Conservation (phyloP, 1,284 basidiomycete species). For the Mixia osmundae region DNA sequence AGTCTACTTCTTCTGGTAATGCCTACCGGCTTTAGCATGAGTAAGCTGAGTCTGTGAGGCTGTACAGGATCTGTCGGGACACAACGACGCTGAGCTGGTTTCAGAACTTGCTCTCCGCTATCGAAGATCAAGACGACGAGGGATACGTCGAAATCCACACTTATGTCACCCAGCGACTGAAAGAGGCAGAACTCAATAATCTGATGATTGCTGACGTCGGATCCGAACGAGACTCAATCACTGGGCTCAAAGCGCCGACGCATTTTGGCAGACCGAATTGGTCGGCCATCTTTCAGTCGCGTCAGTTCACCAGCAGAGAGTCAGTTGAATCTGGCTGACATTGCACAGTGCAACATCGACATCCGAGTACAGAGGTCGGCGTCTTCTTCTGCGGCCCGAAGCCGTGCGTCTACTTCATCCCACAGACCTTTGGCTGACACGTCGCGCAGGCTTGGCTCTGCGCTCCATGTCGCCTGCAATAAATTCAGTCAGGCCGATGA, state of each 20-base stretch:
- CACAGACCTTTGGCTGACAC: constrained; percentile 22
- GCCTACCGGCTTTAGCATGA: no score
- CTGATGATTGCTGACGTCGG: constrained; percentile 42
- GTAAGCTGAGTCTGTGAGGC: no score
- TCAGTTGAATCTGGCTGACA: no score
- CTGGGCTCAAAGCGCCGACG: constrained; percentile 59
- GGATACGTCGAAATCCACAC: constrained; percentile 2
- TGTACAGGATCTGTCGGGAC: constrained; percentile 19
- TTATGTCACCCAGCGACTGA: constrained; percentile 50
- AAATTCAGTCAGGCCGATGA: constrained; percentile 50
- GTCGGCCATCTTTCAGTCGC: constrained; percentile 55
- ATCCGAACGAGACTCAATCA: constrained; percentile 65
- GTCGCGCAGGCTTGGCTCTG: constrained; percentile 17
- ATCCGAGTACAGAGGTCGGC: constrained; percentile 60
- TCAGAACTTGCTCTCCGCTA: constrained; percentile 68
- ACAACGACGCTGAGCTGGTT: constrained; percentile 53
- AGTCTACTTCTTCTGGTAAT: constrained; percentile 23
- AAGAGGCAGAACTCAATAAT: constrained; percentile 70
- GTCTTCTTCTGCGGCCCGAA: constrained; percentile 26
- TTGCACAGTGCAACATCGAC: constrained; percentile 49
- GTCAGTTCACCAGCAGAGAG: no score
- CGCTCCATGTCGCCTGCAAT: constrained; percentile 49
- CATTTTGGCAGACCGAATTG: constrained; percentile 84
- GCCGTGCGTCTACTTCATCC: neutral
- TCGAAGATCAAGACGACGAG: constrained; percentile 53